Evolutionary conservation across 495 filamentous ascomycete species (phyloP).

Genomic region (Xylaria venustula): DNA sequence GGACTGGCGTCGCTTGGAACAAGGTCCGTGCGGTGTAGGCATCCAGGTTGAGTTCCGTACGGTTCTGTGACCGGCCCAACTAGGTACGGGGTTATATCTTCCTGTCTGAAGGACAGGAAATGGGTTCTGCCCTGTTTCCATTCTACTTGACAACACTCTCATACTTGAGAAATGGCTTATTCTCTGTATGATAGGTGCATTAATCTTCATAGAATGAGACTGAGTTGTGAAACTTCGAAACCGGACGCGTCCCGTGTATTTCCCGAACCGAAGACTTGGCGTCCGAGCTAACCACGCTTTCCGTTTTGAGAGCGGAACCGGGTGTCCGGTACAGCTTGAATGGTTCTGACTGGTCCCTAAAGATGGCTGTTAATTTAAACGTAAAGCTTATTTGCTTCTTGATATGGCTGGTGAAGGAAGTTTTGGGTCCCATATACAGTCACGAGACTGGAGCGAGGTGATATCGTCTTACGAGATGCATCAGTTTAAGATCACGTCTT

Average conservation of each 20-base stretch:
- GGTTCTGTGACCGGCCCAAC: too few species aligned
- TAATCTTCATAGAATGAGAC: background rate
- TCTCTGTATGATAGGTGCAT: constrained; percentile 12
- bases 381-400: background rate
- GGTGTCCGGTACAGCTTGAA: too few species aligned
- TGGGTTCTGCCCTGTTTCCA: too few species aligned
- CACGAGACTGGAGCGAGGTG: background rate
- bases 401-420: background rate
- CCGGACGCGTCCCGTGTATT: constrained; percentile 4
- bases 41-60: too few species aligned
- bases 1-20: too few species aligned
- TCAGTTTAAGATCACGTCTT: background rate
- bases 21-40: too few species aligned
- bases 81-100: too few species aligned
- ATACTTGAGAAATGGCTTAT: too few species aligned
- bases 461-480: constrained; percentile 1
- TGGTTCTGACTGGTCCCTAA: background rate
- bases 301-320: constrained; percentile 8
- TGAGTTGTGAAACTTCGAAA: background rate
- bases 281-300: background rate
- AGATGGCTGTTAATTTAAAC: background rate
- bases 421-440: too few species aligned
- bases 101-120: too few species aligned
- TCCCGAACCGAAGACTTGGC: constrained; percentile 10
- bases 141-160: too few species aligned